Evolutionary conservation across 805 yeast species (phyloP).

Genomic region (Suhomyces xylopsoci): DNA sequence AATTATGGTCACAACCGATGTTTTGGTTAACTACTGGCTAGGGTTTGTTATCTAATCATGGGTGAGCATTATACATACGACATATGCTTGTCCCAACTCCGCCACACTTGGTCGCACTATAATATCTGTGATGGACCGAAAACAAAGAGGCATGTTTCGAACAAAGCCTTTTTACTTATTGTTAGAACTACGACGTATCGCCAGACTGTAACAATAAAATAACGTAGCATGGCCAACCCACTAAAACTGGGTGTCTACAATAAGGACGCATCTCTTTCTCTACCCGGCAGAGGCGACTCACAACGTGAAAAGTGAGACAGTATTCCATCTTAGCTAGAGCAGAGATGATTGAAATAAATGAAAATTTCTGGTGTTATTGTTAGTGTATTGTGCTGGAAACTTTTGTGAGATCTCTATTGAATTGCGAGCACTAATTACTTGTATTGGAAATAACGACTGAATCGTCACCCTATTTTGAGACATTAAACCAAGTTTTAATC

Average conservation of each 20-base stretch:
- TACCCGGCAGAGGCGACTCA: not conserved
- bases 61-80: not conserved
- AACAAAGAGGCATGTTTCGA: not conserved
- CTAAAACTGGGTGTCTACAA: not conserved
- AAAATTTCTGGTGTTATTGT: not conserved
- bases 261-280: not conserved
- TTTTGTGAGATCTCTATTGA: not conserved
- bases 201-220: not conserved
- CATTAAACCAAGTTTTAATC: not conserved
- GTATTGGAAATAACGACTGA: not conserved
- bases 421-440: not conserved
- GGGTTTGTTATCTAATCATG: not conserved
- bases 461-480: not conserved
- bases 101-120: not conserved
- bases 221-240: conserved; percentile 8
- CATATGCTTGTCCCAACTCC: not conserved
- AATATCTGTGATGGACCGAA: not conserved
- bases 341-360: not conserved
- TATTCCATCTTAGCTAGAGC: not conserved
- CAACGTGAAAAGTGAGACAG: not conserved
- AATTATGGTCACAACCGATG: not conserved
- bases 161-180: not conserved
- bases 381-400: not conserved
- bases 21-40: not conserved
- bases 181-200: not conserved